phyloP scores from a whole-genome alignment of 2,329 filamentous ascomycete genomes.

The Piedraia hortae region DNA sequence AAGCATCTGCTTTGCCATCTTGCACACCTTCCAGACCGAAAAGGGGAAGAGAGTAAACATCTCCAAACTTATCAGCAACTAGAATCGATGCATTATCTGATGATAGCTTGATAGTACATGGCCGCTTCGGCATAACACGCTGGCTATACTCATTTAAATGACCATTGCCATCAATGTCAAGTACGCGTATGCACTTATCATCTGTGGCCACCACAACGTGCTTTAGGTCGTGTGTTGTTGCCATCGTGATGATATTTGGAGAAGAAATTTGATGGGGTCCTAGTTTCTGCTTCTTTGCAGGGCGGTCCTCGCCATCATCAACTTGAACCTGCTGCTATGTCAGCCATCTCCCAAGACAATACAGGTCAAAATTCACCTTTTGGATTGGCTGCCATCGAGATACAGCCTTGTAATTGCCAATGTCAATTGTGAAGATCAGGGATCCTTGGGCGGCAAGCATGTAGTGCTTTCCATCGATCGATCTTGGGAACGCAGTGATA shows the following conservation, averaged over 20 bases:
- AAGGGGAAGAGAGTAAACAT: constrained; percentile 72
- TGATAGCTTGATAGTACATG: constrained; percentile 46
- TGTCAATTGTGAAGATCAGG: no score
- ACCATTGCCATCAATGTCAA: neutral
- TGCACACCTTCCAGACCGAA: constrained; percentile 16
- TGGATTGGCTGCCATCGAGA: no score
- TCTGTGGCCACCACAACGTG: constrained; percentile 60
- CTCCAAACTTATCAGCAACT: constrained; percentile 82
- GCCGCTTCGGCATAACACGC: constrained; percentile 72
- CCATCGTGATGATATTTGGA: constrained; percentile 42
- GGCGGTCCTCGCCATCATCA: constrained; percentile 5
- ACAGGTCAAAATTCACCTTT: constrained; percentile 1
- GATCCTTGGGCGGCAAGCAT: no score
- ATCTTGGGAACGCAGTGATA: no score
- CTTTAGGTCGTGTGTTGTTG: constrained; percentile 32
- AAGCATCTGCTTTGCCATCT: constrained; percentile 4
- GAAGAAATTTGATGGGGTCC: constrained; percentile 8
- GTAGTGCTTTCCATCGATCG: no score
- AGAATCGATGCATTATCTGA: constrained; percentile 46
- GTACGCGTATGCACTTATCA: constrained; percentile 67
- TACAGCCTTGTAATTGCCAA: no score
- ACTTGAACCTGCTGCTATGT: constrained; percentile 1
- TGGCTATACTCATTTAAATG: constrained; percentile 42
- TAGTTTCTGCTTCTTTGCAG: constrained; percentile 11
- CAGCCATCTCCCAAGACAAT: constrained; percentile 1